Evolutionary conservation across 1,139 yeast species (phyloP).

Genomic region (Zygotorulaspora mrakii): DNA sequence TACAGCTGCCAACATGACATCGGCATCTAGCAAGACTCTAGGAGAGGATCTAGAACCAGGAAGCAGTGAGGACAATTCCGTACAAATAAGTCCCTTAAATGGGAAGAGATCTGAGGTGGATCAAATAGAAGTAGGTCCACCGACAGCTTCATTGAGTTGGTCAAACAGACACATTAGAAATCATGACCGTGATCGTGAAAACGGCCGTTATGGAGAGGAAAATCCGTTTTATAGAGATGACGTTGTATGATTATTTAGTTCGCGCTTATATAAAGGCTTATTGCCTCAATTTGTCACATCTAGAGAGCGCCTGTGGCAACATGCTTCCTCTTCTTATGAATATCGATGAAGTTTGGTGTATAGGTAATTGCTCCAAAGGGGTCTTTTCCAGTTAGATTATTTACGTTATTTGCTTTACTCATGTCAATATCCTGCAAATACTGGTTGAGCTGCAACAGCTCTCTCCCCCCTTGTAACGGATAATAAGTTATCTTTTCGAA

Average conservation of each 20-base stretch:
- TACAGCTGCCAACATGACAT: slow-evolving; percentile 14
- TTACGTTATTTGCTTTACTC: slow-evolving; percentile 31
- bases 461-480: slow-evolving; percentile 23
- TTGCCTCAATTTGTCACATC: slow-evolving; percentile 12
- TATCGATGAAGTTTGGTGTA: slow-evolving; percentile 31
- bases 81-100: slow-evolving; percentile 17
- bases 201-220: slow-evolving; percentile 10
- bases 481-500: slow-evolving; percentile 27
- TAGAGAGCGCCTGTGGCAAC: slow-evolving; percentile 20
- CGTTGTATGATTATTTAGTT: slow-evolving; percentile 5
- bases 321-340: slow-evolving; percentile 28
- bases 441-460: slow-evolving; percentile 21
- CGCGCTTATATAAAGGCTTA: slow-evolving; percentile 2
- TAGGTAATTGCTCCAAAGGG: slow-evolving; percentile 33
- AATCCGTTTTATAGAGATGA: slow-evolving; percentile 15
- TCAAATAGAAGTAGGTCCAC: slow-evolving; percentile 12
- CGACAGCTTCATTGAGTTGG: slow-evolving; percentile 15
- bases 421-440: slow-evolving; percentile 31
- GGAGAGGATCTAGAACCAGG: slow-evolving; percentile 11
- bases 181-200: slow-evolving; percentile 4
- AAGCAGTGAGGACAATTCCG: slow-evolving; percentile 9
- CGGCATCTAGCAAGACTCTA: slow-evolving; percentile 10
- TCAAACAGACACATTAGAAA: slow-evolving; percentile 8
- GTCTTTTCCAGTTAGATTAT: slow-evolving; percentile 31
- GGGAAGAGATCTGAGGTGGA: slow-evolving; percentile 12